These are phyloP conservation scores for Globisporangium iwayamae DNA, from an alignment of 352 stramenopile genomes.

Conservation along the genomic window DNA sequence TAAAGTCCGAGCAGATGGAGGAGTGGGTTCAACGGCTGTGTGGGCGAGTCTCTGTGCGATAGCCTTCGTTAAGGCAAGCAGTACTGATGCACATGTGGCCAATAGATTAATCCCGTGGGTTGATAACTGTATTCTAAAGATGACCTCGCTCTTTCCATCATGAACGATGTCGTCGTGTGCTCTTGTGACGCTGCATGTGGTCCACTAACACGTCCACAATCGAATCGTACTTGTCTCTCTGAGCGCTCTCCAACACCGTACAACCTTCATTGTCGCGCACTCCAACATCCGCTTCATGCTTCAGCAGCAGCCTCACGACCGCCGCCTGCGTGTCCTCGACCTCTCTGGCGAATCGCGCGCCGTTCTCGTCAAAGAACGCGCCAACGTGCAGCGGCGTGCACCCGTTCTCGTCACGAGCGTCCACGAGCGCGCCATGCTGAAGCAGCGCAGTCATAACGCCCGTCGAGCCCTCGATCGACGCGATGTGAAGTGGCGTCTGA, in stretches of 20 bases:
- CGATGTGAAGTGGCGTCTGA: slow-evolving; percentile 3
- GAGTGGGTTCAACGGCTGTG: too few species aligned
- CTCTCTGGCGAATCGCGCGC: neutral
- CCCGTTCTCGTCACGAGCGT: neutral
- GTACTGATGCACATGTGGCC: too few species aligned
- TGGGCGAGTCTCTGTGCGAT: too few species aligned
- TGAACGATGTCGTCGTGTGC: neutral
- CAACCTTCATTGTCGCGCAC: neutral
- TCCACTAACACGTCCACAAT: neutral
- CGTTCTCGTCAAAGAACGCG: slow-evolving; percentile 4
- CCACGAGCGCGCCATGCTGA: neutral
- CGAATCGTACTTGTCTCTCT: neutral
- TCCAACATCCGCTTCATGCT: neutral
- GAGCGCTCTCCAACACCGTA: neutral
- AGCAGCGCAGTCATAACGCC: neutral
- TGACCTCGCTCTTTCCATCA: neutral
- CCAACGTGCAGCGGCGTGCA: neutral
- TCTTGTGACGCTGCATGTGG: neutral
- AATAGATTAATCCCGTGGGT: neutral
- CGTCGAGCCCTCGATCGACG: neutral
- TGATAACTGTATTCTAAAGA: neutral
- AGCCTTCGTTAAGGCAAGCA: too few species aligned
- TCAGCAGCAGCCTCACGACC: slow-evolving; percentile 2
- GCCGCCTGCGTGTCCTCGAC: slow-evolving; percentile 1
- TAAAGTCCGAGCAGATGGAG: too few species aligned